These are phyloP conservation scores for Didymella glomerata DNA, from an alignment of 2,329 filamentous ascomycete species.

Conservation along the genomic window DNA sequence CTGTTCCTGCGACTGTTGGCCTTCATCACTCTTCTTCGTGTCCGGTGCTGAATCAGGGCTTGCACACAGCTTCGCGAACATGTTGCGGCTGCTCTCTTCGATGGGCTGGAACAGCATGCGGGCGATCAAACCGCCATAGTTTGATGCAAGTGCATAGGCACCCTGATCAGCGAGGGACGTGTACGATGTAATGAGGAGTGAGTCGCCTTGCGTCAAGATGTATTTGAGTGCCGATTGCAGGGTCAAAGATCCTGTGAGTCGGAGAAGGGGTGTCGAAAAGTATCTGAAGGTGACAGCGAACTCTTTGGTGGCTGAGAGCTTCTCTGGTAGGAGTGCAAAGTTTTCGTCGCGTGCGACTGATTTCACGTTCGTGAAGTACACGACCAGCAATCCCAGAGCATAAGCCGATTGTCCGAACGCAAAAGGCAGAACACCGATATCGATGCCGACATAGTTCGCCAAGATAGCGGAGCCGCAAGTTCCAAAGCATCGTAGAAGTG, in stretches of 20 bases:
- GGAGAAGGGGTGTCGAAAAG: slow-evolving; percentile 75
- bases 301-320: slow-evolving; percentile 50
- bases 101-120: slow-evolving; percentile 92
- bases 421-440: slow-evolving; percentile 84
- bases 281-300: slow-evolving; percentile 32
- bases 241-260: slow-evolving; percentile 81
- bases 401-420: slow-evolving; percentile 86
- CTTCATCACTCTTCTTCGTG: slow-evolving; percentile 4
- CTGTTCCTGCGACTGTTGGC: slow-evolving; percentile 23
- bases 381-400: slow-evolving; percentile 69
- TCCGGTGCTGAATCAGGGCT: slow-evolving; percentile 35
- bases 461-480: slow-evolving; percentile 77
- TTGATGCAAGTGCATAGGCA: slow-evolving; percentile 90
- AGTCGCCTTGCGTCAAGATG: slow-evolving; percentile 91
- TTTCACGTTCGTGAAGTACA: slow-evolving; percentile 73
- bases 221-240: slow-evolving; percentile 91
- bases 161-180: slow-evolving; percentile 84
- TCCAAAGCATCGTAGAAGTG: slow-evolving; percentile 76
- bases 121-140: slow-evolving; percentile 87
- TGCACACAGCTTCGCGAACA: slow-evolving; percentile 83
- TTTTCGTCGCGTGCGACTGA: slow-evolving; percentile 63
- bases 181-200: slow-evolving; percentile 81
- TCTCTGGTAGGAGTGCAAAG: slow-evolving; percentile 72
- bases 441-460: slow-evolving; percentile 61
- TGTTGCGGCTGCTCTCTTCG: slow-evolving; percentile 89